A percentile compares a stretch with the other conserved stretches of the same genome.
Evolutionary conservation across 345 rosid genomes (phyloP).

Genomic region (Populus simonii): DNA sequence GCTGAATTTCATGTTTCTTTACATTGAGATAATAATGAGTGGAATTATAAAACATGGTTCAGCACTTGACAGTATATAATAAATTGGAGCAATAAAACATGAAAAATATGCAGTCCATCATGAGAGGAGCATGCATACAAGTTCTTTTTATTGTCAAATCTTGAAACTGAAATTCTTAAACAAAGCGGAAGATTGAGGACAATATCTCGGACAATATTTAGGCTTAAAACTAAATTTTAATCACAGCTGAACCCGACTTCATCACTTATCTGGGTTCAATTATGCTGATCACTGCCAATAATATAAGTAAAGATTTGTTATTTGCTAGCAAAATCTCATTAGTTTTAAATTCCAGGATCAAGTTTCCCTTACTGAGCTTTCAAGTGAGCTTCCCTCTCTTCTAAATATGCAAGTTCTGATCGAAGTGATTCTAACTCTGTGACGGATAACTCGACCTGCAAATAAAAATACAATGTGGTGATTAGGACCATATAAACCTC

Average conservation of each 20-base stretch:
- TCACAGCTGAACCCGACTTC: not conserved
- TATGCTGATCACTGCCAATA: not conserved
- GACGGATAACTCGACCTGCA: slow-evolving; percentile 67
- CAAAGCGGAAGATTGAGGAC: not conserved
- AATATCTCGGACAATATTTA: not conserved
- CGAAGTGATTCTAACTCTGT: slow-evolving; percentile 77
- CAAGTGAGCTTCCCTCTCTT: slow-evolving; percentile 85
- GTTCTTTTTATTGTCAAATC: not conserved
- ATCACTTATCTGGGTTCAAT: not conserved
- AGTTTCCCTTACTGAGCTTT: slow-evolving; percentile 73
- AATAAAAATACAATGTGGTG: not conserved
- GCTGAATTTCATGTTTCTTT: not conserved
- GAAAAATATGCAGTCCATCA: not conserved
- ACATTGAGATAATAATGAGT: not conserved
- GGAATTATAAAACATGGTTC: not conserved
- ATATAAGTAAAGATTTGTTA: not conserved
- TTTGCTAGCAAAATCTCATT: not conserved
- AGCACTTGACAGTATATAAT: too few species aligned
- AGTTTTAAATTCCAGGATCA: slow-evolving; percentile 8
- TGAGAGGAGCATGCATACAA: not conserved
- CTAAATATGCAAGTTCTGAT: slow-evolving; percentile 71
- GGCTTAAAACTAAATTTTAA: not conserved
- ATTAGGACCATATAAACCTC: slow-evolving; percentile 13
- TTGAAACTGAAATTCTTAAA: too few species aligned
- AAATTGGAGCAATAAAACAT: too few species aligned